Evolutionary conservation across 1,139 yeast species (phyloP), one percentile per base, ranked within the genome.

Genomic region (Pneumocystis oryctolagi): DNA sequence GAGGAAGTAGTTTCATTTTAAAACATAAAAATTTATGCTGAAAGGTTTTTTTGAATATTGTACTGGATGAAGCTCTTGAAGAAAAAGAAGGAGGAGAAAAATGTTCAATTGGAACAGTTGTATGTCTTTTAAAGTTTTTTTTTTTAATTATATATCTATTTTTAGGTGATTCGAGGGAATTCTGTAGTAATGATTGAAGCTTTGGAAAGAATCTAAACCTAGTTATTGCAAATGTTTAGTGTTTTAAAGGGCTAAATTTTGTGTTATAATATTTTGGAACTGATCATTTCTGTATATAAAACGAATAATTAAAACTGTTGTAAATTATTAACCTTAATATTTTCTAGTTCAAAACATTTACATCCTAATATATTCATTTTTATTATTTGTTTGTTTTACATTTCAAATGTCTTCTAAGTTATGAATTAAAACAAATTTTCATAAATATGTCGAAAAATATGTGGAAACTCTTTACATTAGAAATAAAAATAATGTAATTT

Each of bases 21-120:
- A 32, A 30, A 9, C 60, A 61, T 66, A 28, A 32, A 18, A 25
- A 47, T 25, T 47, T 47, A 47, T 9, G 20, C 3, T 25, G 14
- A 8, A 62, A 79, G 82, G 75, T 82, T 14, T 87, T 87, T 71
- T 73, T 87, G 69, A 88, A 87, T 71, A 75, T 87, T 40, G 89
- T 89, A 0, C 72, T 87, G 40, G 87, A 83, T 59, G 87, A 85
- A 62, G 89, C 92, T 0, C 78, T 83, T 31, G 95, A 87, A 71
- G 84, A 80, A 66, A 76, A 74, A 66, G 67, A 73, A 16, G 75
- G 77, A 63, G 84, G 82, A 8, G 82, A 81, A 18, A 79, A 76
- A 67, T 74, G 77, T 61, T 78, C 77, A 69, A 78, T 82, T 64
- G 92, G 86, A 8, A 80, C 82, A 16, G 73, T 77, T 9, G 79